phyloP scores from a whole-genome alignment of 2,329 filamentous ascomycete genomes.

The Phaeosphaeria sp. region DNA sequence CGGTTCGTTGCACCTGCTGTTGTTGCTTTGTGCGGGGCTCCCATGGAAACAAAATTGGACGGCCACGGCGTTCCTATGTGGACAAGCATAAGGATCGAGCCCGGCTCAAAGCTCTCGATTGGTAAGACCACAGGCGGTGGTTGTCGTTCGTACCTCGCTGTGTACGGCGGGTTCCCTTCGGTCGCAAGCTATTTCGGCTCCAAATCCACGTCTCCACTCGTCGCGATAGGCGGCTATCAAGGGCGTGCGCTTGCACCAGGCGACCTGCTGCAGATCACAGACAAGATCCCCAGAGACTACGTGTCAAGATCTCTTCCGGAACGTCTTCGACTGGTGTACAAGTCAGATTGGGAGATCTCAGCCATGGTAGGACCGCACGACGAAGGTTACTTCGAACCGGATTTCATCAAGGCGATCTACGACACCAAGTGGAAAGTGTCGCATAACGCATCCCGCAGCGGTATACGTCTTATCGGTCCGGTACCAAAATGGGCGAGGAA shows the following conservation, averaged over 20 bases:
- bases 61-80: conserved; percentile 61
- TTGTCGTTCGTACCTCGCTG: conserved; percentile 65
- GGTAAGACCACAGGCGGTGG: conserved; percentile 61
- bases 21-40: conserved; percentile 64
- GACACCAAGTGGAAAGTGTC: conserved; percentile 65
- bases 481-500: conserved; percentile 65
- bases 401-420: conserved; percentile 66
- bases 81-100: conserved; percentile 58
- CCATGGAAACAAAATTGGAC: conserved; percentile 61
- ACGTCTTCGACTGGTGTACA: conserved; percentile 57
- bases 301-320: conserved; percentile 50
- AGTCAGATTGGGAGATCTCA: conserved; percentile 59
- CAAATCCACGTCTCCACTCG: conserved; percentile 65
- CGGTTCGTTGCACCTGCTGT: conserved; percentile 62
- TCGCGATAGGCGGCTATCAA: conserved; percentile 67
- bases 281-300: conserved; percentile 45
- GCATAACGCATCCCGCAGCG: conserved; percentile 67
- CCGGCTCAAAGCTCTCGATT: conserved; percentile 62
- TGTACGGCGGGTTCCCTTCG: conserved; percentile 61
- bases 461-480: conserved; percentile 66
- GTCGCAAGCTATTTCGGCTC: conserved; percentile 65
- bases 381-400: conserved; percentile 58
- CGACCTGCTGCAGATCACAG: conserved; percentile 58
- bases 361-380: conserved; percentile 65
- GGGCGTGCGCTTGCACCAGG: conserved; percentile 63